Percentiles rank a stretch among this genome's conserved stretches.
Evolutionary conservation across 345 rosid species (phyloP).

Genomic region (Excoecaria agallocha): DNA sequence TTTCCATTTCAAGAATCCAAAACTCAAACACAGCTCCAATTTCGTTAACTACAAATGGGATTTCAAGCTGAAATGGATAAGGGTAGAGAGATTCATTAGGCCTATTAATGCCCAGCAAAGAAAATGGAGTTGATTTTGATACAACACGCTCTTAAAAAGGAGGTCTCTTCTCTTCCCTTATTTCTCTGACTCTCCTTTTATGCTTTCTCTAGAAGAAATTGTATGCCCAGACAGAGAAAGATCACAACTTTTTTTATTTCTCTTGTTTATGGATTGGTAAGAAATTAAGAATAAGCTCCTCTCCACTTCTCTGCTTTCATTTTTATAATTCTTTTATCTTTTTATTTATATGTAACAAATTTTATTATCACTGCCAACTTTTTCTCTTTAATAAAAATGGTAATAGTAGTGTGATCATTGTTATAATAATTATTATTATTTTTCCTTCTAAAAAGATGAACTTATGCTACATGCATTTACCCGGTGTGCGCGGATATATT

Average conservation of each 20-base stretch:
- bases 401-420: not conserved
- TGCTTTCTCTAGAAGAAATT: conserved; percentile 9
- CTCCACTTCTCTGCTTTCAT: not conserved
- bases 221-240: not conserved
- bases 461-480: too few relatives aligned
- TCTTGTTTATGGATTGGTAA: not conserved
- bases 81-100: conserved; percentile 1
- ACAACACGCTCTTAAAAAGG: not conserved
- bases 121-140: not conserved
- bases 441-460: not conserved
- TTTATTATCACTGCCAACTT: not conserved
- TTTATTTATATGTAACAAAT: not conserved
- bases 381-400: conserved; percentile 2
- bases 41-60: not conserved
- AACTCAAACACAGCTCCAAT: not conserved
- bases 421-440: not conserved
- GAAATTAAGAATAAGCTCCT: not conserved
- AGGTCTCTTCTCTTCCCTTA: not conserved
- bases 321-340: not conserved
- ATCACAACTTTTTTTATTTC: not conserved
- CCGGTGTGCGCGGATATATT: too few relatives aligned
- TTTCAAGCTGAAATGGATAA: not conserved
- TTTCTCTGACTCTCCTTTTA: not conserved
- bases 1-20: conserved; percentile 44
- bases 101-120: not conserved